These are phyloP conservation scores for Papiliotrema nemorosa DNA, from an alignment of 1,284 basidiomycete genomes.

Conservation along the genomic window DNA sequence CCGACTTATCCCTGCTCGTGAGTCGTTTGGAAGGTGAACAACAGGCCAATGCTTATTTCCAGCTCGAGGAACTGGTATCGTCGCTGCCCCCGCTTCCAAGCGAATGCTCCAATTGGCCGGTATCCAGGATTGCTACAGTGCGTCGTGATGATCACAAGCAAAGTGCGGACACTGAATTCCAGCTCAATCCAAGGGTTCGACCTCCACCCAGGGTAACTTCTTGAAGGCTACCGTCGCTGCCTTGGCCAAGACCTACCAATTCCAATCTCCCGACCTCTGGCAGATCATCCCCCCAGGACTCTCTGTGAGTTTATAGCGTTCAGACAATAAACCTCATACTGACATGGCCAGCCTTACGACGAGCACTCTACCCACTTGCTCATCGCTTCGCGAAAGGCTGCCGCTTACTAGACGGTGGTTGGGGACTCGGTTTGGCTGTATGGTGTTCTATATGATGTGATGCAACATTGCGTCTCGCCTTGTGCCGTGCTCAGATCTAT, in stretches of 20 bases:
- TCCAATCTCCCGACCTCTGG: constrained; percentile 98
- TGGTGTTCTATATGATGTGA: no score
- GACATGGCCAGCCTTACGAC: constrained; percentile 78
- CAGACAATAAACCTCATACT: neutral
- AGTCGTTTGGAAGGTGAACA: no score
- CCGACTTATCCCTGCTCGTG: constrained; percentile 90
- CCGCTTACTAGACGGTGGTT: constrained; percentile 58
- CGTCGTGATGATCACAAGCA: constrained; percentile 7
- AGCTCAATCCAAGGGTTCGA: constrained; percentile 95
- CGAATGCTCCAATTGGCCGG: constrained; percentile 96
- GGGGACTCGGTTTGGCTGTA: neutral
- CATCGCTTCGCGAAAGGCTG: constrained; percentile 74
- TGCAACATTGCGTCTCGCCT: no score
- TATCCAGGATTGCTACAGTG: constrained; percentile 70
- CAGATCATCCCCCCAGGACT: constrained; percentile 70
- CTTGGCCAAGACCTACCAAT: constrained; percentile 92
- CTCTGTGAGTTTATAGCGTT: neutral
- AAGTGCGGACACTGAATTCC: constrained; percentile 19
- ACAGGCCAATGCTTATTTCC: neutral
- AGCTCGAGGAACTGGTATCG: constrained; percentile 96
- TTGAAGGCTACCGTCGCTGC: constrained; percentile 98
- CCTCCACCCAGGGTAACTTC: constrained; percentile 99
- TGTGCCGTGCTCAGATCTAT: no score
- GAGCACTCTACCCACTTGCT: constrained; percentile 89
- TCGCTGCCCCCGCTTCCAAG: constrained; percentile 96